Evolutionary conservation across 192 early-diverging fungal species (phyloP).

Genomic region (Coemansia sp.): DNA sequence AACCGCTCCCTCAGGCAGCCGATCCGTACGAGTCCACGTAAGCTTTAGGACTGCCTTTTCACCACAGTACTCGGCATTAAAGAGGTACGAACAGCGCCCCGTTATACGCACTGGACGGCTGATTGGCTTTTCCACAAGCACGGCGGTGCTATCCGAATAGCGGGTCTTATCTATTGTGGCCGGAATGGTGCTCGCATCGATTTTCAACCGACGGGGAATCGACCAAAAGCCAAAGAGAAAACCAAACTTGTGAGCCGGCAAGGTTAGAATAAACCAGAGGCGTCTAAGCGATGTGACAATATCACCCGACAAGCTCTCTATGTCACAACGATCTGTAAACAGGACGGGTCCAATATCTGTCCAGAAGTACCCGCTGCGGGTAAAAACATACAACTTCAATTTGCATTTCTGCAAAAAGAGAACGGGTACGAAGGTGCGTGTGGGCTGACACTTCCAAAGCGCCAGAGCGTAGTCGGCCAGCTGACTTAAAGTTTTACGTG

Average conservation of each 20-base stretch:
- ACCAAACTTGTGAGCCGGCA: neutral
- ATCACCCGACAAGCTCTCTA: neutral
- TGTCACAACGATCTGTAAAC: neutral
- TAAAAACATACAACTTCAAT: constrained; percentile 21
- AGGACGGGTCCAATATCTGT: constrained; percentile 9
- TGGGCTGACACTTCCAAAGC: constrained; percentile 10
- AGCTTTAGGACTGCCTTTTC: constrained; percentile 21
- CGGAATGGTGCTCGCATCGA: neutral
- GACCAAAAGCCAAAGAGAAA: neutral
- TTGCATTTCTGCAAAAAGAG: constrained; percentile 16
- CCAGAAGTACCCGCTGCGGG: constrained; percentile 2
- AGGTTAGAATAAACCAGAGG: neutral
- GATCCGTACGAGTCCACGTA: neutral
- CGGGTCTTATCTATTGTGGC: neutral
- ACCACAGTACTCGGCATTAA: neutral
- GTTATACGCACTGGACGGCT: neutral
- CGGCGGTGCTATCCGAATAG: neutral
- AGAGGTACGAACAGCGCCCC: neutral
- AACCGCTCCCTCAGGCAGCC: constrained; percentile 15
- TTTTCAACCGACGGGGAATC: neutral
- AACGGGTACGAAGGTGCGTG: constrained; percentile 14
- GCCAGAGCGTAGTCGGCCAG: constrained; percentile 17
- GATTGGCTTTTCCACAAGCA: neutral
- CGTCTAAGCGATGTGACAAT: neutral
- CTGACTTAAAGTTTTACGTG: constrained; percentile 15